Percentiles rank a stretch among this genome's conserved stretches.
Conservation (phyloP, 2,329 filamentous ascomycete genomes). For the Coniochaeta sp. region DNA sequence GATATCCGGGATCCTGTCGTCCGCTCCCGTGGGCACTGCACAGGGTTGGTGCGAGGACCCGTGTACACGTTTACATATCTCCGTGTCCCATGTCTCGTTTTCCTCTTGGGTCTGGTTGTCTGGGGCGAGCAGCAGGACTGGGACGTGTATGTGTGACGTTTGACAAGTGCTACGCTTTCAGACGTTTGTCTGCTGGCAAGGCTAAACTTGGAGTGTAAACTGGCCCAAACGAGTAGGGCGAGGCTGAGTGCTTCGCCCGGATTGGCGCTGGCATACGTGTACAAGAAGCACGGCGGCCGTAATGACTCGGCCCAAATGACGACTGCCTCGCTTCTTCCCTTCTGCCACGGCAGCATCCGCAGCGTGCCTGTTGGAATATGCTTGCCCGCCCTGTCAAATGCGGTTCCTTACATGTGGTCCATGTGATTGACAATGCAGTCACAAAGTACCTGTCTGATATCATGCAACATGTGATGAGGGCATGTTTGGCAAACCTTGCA, state of each 20-base stretch:
- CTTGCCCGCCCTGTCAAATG: background rate
- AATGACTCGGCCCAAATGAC: background rate
- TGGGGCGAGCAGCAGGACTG: background rate
- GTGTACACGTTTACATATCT: background rate
- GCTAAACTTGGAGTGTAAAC: background rate
- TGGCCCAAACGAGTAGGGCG: background rate
- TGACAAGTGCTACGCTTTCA: background rate
- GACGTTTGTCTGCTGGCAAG: background rate
- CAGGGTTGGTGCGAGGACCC: background rate
- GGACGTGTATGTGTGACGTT: background rate
- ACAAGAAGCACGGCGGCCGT: background rate
- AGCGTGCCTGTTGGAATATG: background rate
- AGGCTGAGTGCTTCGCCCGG: background rate
- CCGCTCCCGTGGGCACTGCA: background rate
- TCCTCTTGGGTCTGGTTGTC: background rate
- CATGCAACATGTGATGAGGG: background rate
- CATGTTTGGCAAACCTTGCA: too few species aligned
- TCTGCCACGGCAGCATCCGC: background rate
- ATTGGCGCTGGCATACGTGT: background rate
- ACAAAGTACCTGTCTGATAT: background rate
- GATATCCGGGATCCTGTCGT: background rate
- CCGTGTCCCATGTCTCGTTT: background rate
- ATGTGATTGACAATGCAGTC: background rate
- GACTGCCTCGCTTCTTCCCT: background rate
- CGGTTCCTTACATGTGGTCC: background rate